Conservation (phyloP, 257 asterid genomes). For the Solanum corneliomulleri region DNA sequence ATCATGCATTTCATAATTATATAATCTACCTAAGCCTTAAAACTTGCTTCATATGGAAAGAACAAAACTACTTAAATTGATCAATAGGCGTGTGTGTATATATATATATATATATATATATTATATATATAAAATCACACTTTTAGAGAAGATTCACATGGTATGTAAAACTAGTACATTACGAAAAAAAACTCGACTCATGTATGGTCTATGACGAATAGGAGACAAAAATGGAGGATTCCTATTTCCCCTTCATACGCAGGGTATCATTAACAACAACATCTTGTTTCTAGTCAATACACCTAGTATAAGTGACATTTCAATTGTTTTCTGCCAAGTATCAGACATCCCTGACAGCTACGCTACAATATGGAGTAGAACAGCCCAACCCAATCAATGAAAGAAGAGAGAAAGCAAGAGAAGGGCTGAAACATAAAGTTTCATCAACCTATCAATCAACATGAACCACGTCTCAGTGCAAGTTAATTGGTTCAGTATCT, state of each 20-base stretch:
- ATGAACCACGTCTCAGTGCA: too few relatives aligned
- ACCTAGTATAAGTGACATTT: neutral
- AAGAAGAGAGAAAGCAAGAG: neutral
- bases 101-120: neutral
- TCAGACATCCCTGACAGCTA: too few relatives aligned
- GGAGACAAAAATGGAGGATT: neutral
- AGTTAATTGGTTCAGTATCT: too few relatives aligned
- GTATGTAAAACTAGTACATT: neutral
- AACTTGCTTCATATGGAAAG: neutral
- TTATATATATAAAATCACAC: too few relatives aligned
- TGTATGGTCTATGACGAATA: neutral
- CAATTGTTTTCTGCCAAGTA: too few relatives aligned
- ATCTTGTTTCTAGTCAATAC: neutral
- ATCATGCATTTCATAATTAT: neutral
- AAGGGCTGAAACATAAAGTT: neutral
- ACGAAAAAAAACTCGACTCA: neutral
- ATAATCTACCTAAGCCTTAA: neutral
- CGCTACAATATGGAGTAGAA: neutral
- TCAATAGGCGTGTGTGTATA: neutral
- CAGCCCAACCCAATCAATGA: neutral
- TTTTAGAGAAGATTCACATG: neutral
- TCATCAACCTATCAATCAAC: neutral
- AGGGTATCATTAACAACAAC: neutral
- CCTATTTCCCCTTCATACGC: neutral
- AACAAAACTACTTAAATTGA: neutral